Evolutionary conservation across 1,284 basidiomycete species (phyloP), one percentile per base, ranked within the genome.

Genomic region (Microbotryum scabiosae): DNA sequence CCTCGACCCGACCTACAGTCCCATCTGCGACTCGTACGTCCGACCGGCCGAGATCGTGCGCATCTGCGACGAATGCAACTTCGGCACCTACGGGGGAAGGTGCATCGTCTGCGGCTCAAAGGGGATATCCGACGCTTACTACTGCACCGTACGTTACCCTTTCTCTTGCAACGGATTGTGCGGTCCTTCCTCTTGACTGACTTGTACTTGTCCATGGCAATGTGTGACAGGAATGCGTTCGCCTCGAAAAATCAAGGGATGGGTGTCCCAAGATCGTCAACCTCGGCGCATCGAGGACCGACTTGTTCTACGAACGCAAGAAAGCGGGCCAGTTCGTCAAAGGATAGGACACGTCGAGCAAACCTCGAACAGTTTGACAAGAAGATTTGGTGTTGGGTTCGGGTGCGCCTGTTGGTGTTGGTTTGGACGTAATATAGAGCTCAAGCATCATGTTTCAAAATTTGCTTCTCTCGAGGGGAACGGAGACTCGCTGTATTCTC

Each of bases 201-300:
- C 2, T 52, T 36, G 32, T 51, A 23, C 3, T n/a, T 23, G 8
- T 30, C 30, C 30, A 9, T 12, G 10, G 9, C 46, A 9, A 9
- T 47, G 8, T 30, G 30, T 30, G 9, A 41, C 56, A 68, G 66
- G 67, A 66, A 76, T 98, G 96, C 73, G 97, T 92, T 28, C 80
- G 91, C 57, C 78, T 98, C 58, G 96, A 99, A 75, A 98, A 98
- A 74, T 94, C 97, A 73, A 80, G 96, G 36, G 96, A 99, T 74
- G 96, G 96, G 0, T 99, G 96, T 78, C 93, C 93, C 2, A 97
- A 97, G 81, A 96, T 98, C 69, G 91, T 98, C 70, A 98, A 98
- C 73, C 79, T 96, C 21, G 92, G 92, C 63, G 87, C 89, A 20
- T 66, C 65, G 26, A 80, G 88, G 70, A 91, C 89, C 53, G 89